Evolutionary conservation across 2,329 filamentous ascomycete species (phyloP), one percentile per base, ranked within the genome.

Genomic region (Diaporthe sp.): DNA sequence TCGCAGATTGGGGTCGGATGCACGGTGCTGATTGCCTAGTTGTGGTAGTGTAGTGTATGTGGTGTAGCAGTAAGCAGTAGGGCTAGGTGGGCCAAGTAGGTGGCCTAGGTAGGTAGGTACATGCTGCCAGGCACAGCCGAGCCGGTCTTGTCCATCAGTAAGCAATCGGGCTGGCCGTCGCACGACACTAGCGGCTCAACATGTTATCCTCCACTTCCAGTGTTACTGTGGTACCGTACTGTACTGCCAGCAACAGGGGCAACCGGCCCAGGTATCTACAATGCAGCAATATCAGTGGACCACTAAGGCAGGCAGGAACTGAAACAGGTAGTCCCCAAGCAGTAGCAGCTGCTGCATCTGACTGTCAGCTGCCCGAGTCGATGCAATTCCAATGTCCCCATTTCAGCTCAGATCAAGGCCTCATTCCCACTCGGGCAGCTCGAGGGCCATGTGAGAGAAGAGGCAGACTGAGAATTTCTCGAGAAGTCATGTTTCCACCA

Each of bases 81-180:
- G 62, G 61, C 61, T 68, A 37, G 60, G 39, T 34, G 22, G 46
- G 46, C 42, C n/a, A n/a, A 3, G 9, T 17, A 55, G 51, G 51
- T 55, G 6, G 25, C 12, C 34, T 34, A 34, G 34, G 34, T 34
- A 34, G 34, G 34, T 22, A n/a, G 3, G 19, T 10, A 57, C n/a
- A 5, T 53, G 53, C 31, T 34, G 58, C 37, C 58, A 61, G 58
- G 58, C 34, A 42, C 58, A 42, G 12, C 22, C 22, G 31, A 60
- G 57, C 58, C n/a, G 13, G 60, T 28, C 13, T 10, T 19, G 46
- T 68, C 46, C 31, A 37, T 53, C 49, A 55, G 49, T 70, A 53
- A 70, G 65, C 65, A 70, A 39, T 70, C 65, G 65, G 65, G 31
- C 49, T 70, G 65, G 31, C 46, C 34, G 65, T 70, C 46, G 65